Evolutionary conservation across 257 asterid species (phyloP).

Genomic region (Penstemon eatonii): DNA sequence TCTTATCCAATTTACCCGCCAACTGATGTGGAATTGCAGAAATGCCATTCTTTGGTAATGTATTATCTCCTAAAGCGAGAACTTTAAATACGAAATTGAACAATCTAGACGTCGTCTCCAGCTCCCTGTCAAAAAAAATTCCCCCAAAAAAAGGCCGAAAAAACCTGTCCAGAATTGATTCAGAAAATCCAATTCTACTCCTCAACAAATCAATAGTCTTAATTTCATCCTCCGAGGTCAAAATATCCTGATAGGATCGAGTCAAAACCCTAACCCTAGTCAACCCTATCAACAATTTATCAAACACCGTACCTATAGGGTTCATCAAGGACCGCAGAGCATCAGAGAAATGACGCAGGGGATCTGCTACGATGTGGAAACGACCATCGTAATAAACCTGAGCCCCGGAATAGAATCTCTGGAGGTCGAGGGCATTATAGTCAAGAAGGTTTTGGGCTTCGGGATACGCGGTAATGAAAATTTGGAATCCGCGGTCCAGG

Average conservation of each 20-base stretch:
- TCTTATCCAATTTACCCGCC: conserved; percentile 53
- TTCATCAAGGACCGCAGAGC: conserved; percentile 55
- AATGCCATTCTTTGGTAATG: conserved; percentile 82
- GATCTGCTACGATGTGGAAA: conserved; percentile 86
- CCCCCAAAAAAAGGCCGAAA: too few species aligned
- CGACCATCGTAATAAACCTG: conserved; percentile 63
- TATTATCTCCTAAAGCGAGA: conserved; percentile 80
- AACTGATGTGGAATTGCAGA: conserved; percentile 79
- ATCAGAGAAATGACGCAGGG: conserved; percentile 73
- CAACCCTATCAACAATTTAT: conserved; percentile 70
- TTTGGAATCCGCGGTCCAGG: conserved; percentile 95
- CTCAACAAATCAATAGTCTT: conserved; percentile 55
- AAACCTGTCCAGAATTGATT: conserved; percentile 66
- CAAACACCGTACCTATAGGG: conserved; percentile 68
- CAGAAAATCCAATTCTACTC: conserved; percentile 59
- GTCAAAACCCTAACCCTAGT: conserved; percentile 64
- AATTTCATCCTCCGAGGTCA: conserved; percentile 56
- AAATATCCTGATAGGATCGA: conserved; percentile 53
- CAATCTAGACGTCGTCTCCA: conserved; percentile 56
- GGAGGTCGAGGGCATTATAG: conserved; percentile 61
- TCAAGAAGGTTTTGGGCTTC: conserved; percentile 73
- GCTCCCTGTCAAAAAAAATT: too few species aligned
- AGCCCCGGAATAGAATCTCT: conserved; percentile 78
- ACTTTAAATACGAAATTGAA: conserved; percentile 83
- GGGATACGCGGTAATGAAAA: conserved; percentile 94